phyloP scores from a whole-genome alignment of 345 rosid genomes.

The Lumnitzera littorea region DNA sequence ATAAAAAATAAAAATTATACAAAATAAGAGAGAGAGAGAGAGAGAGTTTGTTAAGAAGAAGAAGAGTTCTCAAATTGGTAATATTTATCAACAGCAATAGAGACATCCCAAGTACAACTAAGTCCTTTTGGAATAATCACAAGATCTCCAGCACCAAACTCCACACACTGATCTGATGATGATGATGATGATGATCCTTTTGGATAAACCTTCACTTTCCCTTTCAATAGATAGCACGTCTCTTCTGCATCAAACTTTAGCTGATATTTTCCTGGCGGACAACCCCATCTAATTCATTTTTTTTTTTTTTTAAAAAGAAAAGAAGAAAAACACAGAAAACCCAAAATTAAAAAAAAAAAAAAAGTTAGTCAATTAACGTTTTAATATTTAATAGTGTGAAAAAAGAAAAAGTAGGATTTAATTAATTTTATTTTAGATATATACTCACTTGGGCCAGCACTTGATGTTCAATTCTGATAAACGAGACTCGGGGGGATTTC shows the following conservation, averaged over 20 bases:
- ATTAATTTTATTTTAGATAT: not conserved
- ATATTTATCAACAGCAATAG: constrained; percentile 74
- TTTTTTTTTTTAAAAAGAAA: not conserved
- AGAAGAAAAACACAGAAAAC: not conserved
- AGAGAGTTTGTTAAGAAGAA: constrained; percentile 18
- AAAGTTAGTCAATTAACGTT: not conserved
- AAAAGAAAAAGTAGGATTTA: not conserved
- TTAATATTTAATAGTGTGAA: not conserved
- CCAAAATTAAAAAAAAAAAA: not conserved
- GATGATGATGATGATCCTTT: constrained; percentile 37
- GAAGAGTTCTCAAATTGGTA: constrained; percentile 58
- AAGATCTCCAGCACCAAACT: constrained; percentile 93
- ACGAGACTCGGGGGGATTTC: constrained; percentile 56
- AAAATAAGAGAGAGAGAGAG: not conserved
- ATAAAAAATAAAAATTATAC: not conserved
- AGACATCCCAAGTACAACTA: constrained; percentile 90
- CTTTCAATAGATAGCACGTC: constrained; percentile 73
- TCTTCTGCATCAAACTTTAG: constrained; percentile 84
- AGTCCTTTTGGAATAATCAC: constrained; percentile 77
- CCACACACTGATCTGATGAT: constrained; percentile 35
- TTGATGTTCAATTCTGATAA: constrained; percentile 72
- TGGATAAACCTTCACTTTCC: constrained; percentile 67
- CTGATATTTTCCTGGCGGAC: constrained; percentile 80
- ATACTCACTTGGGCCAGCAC: constrained; percentile 89
- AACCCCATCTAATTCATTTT: constrained; percentile 57